phyloP scores from a whole-genome alignment of 163 green algal species.

The Prototheca wickerhamii region DNA sequence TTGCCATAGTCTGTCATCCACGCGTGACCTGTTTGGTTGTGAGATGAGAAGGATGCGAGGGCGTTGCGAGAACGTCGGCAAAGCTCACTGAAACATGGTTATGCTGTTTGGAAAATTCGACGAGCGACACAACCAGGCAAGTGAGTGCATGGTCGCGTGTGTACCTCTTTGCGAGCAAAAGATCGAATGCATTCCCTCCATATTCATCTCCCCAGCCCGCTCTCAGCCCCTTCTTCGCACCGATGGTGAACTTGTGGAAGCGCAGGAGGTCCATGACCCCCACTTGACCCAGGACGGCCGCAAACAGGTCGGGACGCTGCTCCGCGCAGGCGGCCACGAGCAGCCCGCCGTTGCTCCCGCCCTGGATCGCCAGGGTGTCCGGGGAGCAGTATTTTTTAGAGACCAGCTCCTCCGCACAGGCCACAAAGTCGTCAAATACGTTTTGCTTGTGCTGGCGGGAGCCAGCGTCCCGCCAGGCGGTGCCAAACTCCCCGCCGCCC shows the following conservation, averaged over 20 bases:
- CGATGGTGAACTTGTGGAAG: conserved; percentile 95
- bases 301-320: conserved; percentile 85
- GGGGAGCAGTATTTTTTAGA: conserved; percentile 39
- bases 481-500: conserved; percentile 90
- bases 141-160: too few relatives aligned
- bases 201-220: too few relatives aligned
- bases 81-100: too few relatives aligned
- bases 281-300: conserved; percentile 60
- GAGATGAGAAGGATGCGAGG: neutral
- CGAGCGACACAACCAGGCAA: too few relatives aligned
- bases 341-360: conserved; percentile 87
- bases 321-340: conserved; percentile 85
- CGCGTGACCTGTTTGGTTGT: conserved; percentile 41
- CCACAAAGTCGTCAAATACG: conserved; percentile 91
- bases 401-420: conserved; percentile 68
- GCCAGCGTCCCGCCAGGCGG: conserved; percentile 75
- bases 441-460: conserved; percentile 73
- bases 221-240: conserved; percentile 22
- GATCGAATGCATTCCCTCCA: conserved; percentile 4
- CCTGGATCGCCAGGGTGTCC: conserved; percentile 67
- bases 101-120: too few relatives aligned
- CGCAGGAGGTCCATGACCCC: conserved; percentile 94
- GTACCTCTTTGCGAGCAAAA: conserved; percentile 4
- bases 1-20: conserved; percentile 84
- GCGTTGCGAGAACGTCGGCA: neutral